Percentiles rank a stretch among this genome's conserved stretches.
These are phyloP conservation scores for Caryopteris hybrid DNA, from an alignment of 305 asterid species.

Conservation along the genomic window DNA sequence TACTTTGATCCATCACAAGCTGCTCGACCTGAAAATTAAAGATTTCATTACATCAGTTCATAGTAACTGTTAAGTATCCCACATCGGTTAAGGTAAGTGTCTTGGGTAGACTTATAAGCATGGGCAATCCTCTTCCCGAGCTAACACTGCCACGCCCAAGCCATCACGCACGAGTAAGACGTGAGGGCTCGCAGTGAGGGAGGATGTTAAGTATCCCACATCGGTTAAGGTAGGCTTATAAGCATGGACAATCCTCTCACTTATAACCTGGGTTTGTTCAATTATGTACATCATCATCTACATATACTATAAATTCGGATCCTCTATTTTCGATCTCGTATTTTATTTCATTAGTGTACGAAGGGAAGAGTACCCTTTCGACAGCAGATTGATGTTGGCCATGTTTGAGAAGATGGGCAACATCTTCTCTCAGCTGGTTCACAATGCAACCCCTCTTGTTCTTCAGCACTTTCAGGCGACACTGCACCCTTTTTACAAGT, in stretches of 20 bases:
- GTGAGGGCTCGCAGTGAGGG: too few relatives aligned
- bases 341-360: neutral
- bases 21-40: conserved; percentile 61
- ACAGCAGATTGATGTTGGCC: conserved; percentile 49
- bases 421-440: conserved; percentile 50
- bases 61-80: too few relatives aligned
- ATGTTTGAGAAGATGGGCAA: conserved; percentile 54
- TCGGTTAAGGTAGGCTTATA: too few relatives aligned
- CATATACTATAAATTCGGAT: too few relatives aligned
- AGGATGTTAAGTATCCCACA: too few relatives aligned
- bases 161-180: too few relatives aligned
- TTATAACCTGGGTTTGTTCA: too few relatives aligned
- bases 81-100: too few relatives aligned
- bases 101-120: too few relatives aligned
- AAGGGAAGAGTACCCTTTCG: conserved; percentile 37
- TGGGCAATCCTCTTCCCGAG: too few relatives aligned
- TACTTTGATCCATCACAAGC: conserved; percentile 46
- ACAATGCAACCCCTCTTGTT: conserved; percentile 56
- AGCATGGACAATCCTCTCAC: too few relatives aligned
- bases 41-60: neutral
- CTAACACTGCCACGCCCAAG: too few relatives aligned
- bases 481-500: conserved; percentile 49
- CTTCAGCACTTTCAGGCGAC: conserved; percentile 62
- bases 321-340: neutral
- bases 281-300: neutral